phyloP scores from a whole-genome alignment of 257 asterid genomes.

The Primulina huaijiensis region DNA sequence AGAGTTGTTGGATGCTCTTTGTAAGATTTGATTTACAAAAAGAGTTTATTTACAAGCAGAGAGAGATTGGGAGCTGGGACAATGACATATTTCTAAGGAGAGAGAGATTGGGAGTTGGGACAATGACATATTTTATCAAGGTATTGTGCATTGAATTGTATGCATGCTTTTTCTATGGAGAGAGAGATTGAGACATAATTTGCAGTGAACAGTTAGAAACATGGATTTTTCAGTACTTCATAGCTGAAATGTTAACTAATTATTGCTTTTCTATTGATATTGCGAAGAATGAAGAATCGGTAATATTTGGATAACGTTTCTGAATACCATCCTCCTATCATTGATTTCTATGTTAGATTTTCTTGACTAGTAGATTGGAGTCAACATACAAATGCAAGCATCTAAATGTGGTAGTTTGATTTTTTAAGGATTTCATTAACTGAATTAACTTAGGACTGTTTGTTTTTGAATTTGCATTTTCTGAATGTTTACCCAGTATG shows the following conservation, averaged over 20 bases:
- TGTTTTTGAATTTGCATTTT: no score
- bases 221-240: neutral
- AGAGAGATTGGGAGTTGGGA: neutral
- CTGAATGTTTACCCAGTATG: no score
- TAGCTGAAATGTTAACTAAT: neutral
- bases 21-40: neutral
- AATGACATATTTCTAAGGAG: neutral
- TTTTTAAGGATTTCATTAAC: neutral
- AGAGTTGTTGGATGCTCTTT: neutral
- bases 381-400: neutral
- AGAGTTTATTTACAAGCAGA: neutral
- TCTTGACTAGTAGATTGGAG: neutral
- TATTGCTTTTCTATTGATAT: neutral
- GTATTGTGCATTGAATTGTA: no score
- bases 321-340: neutral
- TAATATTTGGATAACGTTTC: neutral
- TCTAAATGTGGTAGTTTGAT: neutral
- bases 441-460: no score
- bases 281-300: neutral
- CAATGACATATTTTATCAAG: no score
- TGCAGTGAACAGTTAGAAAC: neutral
- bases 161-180: neutral
- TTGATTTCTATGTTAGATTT: no score
- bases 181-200: neutral
- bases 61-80: neutral